Percentiles rank a stretch among this genome's conserved stretches.
Conservation (phyloP, 345 rosid genomes). For the Ceriops zippeliana region DNA sequence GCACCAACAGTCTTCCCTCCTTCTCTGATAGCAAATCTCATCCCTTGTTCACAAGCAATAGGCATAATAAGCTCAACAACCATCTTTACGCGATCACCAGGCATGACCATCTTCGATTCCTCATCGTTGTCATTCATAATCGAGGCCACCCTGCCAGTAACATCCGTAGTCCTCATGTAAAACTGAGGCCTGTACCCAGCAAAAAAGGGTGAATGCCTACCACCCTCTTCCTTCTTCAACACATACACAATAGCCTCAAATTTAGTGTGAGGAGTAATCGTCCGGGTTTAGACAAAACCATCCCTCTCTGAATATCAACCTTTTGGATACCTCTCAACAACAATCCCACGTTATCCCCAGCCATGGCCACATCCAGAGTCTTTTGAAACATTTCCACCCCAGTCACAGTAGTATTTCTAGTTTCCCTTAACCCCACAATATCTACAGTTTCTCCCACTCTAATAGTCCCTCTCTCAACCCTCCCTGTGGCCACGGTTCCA, state of each 20-base stretch:
- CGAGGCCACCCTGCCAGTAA: constrained; percentile 67
- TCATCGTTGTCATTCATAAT: constrained; percentile 90
- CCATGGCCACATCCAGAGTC: constrained; percentile 81
- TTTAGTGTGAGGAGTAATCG: constrained; percentile 77
- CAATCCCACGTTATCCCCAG: constrained; percentile 90
- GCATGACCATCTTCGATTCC: constrained; percentile 99
- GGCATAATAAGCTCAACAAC: constrained; percentile 89
- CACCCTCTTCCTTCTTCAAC: constrained; percentile 98
- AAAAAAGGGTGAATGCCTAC: constrained; percentile 89
- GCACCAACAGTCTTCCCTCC: constrained; percentile 98
- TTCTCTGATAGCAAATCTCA: constrained; percentile 96
- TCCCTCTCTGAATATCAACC: constrained; percentile 87
- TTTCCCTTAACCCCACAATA: constrained; percentile 73
- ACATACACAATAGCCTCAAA: constrained; percentile 74
- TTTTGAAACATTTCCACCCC: constrained; percentile 94
- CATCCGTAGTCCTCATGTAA: constrained; percentile 96
- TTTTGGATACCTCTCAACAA: constrained; percentile 87
- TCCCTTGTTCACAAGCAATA: constrained; percentile 89
- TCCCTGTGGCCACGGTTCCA: constrained; percentile 89
- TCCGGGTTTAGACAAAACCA: constrained; percentile 91
- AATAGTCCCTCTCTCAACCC: constrained; percentile 81
- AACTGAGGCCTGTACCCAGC: constrained; percentile 88
- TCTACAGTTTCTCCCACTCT: constrained; percentile 78
- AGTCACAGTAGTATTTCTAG: constrained; percentile 65
- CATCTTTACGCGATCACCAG: constrained; percentile 89